A percentile compares a stretch with the other conserved stretches of the same genome.
Evolutionary conservation across 345 rosid genomes (phyloP).

Genomic region (Camelina hispida): DNA sequence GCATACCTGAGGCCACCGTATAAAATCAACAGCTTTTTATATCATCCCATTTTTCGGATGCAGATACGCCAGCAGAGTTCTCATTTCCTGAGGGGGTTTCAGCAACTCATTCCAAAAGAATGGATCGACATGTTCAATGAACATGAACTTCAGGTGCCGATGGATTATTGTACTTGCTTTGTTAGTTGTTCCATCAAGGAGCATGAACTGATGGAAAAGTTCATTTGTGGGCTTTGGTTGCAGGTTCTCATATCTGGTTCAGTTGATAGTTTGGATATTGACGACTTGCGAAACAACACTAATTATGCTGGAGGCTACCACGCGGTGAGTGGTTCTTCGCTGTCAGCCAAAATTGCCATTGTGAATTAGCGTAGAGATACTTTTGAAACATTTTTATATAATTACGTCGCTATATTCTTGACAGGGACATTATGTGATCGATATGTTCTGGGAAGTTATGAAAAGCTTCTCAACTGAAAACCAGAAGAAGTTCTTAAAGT

Average conservation of each 20-base stretch:
- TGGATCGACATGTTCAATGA: slow-evolving; percentile 99
- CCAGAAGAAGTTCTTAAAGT: slow-evolving; percentile 94
- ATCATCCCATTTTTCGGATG: slow-evolving; percentile 18
- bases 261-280: slow-evolving; percentile 95
- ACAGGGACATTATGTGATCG: slow-evolving; percentile 97
- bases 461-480: slow-evolving; percentile 85
- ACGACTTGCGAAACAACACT: slow-evolving; percentile 78
- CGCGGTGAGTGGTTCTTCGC: slow-evolving; percentile 54
- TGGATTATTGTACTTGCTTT: slow-evolving; percentile 14
- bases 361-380: neutral
- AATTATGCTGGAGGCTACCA: slow-evolving; percentile 93
- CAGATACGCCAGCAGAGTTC: slow-evolving; percentile 97
- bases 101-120: slow-evolving; percentile 90
- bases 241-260: slow-evolving; percentile 98
- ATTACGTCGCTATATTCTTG: slow-evolving; percentile 29
- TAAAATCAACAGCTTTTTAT: slow-evolving; percentile 26
- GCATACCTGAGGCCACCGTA: slow-evolving; percentile 23
- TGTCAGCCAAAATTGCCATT: slow-evolving; percentile 30
- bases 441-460: slow-evolving; percentile 94
- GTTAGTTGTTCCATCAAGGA: slow-evolving; percentile 18
- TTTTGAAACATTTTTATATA: slow-evolving; percentile 29
- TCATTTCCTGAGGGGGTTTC: slow-evolving; percentile 93
- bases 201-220: neutral
- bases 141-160: slow-evolving; percentile 92
- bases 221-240: slow-evolving; percentile 39